Evolutionary conservation across 2,329 filamentous ascomycete genomes (phyloP).

Genomic region (Bipolaris oryzae): DNA sequence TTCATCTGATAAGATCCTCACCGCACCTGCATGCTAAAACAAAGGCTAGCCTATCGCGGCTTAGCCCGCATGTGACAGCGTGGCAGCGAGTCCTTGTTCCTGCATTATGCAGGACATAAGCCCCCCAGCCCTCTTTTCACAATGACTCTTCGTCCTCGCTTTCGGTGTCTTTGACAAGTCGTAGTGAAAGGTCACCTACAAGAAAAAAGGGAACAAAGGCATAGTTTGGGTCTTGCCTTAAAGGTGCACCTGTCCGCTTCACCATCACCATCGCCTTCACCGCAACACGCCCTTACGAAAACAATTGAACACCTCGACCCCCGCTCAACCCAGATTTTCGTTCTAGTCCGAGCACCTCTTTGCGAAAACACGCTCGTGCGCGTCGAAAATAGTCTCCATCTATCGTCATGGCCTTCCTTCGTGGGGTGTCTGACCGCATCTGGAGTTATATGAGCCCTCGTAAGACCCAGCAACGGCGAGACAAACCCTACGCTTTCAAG

Average conservation of each 20-base stretch:
- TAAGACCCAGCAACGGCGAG: conserved; percentile 46
- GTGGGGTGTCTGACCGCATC: conserved; percentile 45
- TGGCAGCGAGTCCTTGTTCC: conserved; percentile 16
- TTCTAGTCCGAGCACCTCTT: not conserved
- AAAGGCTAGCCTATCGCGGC: not conserved
- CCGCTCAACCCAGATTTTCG: not conserved
- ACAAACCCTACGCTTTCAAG: conserved; percentile 50
- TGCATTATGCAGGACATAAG: conserved; percentile 13
- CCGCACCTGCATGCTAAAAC: conserved; percentile 1
- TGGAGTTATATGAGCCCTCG: conserved; percentile 53
- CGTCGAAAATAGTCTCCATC: not conserved
- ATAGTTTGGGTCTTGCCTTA: conserved; percentile 12
- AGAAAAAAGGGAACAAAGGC: conserved; percentile 20
- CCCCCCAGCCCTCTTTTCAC: conserved; percentile 18
- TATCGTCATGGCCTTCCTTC: conserved; percentile 39
- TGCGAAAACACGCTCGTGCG: not conserved
- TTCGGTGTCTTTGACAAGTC: conserved; percentile 19
- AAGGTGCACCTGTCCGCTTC: conserved; percentile 14
- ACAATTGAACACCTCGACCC: conserved; percentile 1
- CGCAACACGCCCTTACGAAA: conserved; percentile 10
- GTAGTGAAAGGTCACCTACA: conserved; percentile 10
- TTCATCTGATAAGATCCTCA: conserved; percentile 39
- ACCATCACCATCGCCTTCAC: conserved; percentile 23
- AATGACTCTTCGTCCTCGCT: conserved; percentile 24
- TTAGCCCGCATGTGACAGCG: conserved; percentile 15